Conservation (phyloP, 2,329 filamentous ascomycete species). For the Neoarthrinium moseri region DNA sequence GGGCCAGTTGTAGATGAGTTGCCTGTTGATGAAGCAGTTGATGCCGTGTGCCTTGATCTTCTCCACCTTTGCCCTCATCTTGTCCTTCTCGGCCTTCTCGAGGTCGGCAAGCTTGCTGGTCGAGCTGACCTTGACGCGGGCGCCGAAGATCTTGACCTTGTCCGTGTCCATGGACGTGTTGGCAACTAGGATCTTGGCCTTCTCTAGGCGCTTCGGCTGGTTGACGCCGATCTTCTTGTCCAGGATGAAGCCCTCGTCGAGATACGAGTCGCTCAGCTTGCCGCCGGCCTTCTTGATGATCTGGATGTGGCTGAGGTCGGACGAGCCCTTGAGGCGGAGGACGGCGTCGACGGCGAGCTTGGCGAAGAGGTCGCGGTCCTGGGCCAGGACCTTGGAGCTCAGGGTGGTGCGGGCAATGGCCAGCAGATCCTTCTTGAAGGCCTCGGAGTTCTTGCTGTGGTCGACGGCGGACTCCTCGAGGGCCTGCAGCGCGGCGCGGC, state of each 20-base stretch:
- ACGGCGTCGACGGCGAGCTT: conserved; percentile 89
- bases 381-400: conserved; percentile 93
- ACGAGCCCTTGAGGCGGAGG: conserved; percentile 82
- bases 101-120: conserved; percentile 97
- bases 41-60: conserved; percentile 98
- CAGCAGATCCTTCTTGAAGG: conserved; percentile 85
- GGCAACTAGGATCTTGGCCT: conserved; percentile 95
- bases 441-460: conserved; percentile 78
- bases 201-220: conserved; percentile 95
- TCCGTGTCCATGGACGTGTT: conserved; percentile 99
- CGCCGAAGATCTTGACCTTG: conserved; percentile 99
- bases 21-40: conserved; percentile 99
- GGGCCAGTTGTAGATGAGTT: conserved; percentile 99
- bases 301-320: conserved; percentile 95
- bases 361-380: conserved; percentile 91
- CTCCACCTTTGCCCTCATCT: conserved; percentile 99
- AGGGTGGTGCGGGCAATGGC: conserved; percentile 93
- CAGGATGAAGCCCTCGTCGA: conserved; percentile 96
- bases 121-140: conserved; percentile 91
- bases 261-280: conserved; percentile 95
- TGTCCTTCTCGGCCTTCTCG: conserved; percentile 96
- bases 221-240: conserved; percentile 99
- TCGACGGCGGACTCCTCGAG: conserved; percentile 84
- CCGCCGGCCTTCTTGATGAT: conserved; percentile 99
- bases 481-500: conserved; percentile 79